These are phyloP conservation scores for Russula dissimulans DNA, from an alignment of 768 basidiomycete species.

Conservation along the genomic window DNA sequence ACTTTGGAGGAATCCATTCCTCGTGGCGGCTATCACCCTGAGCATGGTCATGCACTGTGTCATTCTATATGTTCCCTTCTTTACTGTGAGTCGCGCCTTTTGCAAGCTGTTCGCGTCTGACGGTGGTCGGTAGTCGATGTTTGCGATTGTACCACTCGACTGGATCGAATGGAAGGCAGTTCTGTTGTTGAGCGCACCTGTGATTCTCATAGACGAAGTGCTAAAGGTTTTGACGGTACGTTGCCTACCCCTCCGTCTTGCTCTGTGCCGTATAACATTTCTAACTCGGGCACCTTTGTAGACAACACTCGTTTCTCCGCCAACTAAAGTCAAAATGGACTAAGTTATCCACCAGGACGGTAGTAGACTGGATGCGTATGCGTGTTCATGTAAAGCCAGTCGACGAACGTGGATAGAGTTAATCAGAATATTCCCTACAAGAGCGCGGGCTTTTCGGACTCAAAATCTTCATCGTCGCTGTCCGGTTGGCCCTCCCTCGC, in stretches of 20 bases:
- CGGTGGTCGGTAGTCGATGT: constrained; percentile 47
- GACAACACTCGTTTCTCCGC: constrained; percentile 51
- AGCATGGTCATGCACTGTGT: constrained; percentile 91
- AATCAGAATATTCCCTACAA: background rate
- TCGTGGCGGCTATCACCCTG: constrained; percentile 79
- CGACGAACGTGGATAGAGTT: background rate
- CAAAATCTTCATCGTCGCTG: constrained; percentile 47
- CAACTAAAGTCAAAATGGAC: constrained; percentile 42
- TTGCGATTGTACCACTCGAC: constrained; percentile 90
- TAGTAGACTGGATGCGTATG: background rate
- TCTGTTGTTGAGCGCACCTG: constrained; percentile 76
- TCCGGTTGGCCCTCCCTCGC: constrained; percentile 38
- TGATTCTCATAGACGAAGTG: constrained; percentile 82
- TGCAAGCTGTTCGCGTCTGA: background rate
- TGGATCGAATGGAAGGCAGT: constrained; percentile 95
- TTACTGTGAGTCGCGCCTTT: constrained; percentile 52
- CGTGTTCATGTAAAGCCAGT: background rate
- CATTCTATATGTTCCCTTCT: constrained; percentile 96
- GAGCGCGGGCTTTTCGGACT: background rate
- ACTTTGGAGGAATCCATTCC: constrained; percentile 90
- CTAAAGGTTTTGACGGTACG: constrained; percentile 77
- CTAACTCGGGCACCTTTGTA: constrained; percentile 20
- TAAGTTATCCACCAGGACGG: constrained; percentile 18
- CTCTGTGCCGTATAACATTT: constrained; percentile 6
- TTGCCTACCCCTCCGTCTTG: background rate